phyloP scores from a whole-genome alignment of 129 eudicot genomes.

The Deinandra increscens region DNA sequence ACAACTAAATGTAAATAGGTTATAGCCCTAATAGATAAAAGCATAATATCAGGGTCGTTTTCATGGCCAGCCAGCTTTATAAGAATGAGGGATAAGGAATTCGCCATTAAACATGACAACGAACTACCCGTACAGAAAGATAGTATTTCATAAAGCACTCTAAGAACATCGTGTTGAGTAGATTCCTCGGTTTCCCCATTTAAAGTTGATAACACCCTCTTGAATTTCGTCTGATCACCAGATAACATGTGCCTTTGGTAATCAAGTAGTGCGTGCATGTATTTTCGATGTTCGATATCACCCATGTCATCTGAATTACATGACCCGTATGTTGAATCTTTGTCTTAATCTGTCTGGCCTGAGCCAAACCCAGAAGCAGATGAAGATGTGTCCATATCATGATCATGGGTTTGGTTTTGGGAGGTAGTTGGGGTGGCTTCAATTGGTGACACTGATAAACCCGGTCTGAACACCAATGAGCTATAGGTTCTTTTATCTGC shows the following conservation, averaged over 20 bases:
- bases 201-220: conserved; percentile 47
- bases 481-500: conserved; percentile 87
- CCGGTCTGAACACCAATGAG: conserved; percentile 70
- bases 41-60: conserved; percentile 79
- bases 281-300: conserved; percentile 40
- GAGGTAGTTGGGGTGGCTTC: conserved; percentile 39
- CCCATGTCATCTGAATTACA: conserved; percentile 57
- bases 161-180: conserved; percentile 63
- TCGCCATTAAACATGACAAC: conserved; percentile 60
- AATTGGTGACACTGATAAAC: conserved; percentile 56
- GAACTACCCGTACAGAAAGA: conserved; percentile 74
- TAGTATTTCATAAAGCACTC: conserved; percentile 78
- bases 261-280: conserved; percentile 36
- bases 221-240: conserved; percentile 54
- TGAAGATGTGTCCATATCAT: conserved; percentile 80
- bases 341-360: conserved; percentile 53
- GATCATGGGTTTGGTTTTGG: conserved; percentile 44
- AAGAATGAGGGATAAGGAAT: conserved; percentile 61
- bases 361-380: conserved; percentile 74
- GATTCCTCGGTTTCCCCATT: conserved; percentile 55
- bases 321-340: conserved; percentile 54
- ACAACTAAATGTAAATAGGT: conserved; percentile 79
- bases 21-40: conserved; percentile 75
- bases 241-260: conserved; percentile 45
- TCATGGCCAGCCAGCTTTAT: conserved; percentile 71